phyloP scores from a whole-genome alignment of 2,329 filamentous ascomycete genomes.

The Phialophora macrospora region DNA sequence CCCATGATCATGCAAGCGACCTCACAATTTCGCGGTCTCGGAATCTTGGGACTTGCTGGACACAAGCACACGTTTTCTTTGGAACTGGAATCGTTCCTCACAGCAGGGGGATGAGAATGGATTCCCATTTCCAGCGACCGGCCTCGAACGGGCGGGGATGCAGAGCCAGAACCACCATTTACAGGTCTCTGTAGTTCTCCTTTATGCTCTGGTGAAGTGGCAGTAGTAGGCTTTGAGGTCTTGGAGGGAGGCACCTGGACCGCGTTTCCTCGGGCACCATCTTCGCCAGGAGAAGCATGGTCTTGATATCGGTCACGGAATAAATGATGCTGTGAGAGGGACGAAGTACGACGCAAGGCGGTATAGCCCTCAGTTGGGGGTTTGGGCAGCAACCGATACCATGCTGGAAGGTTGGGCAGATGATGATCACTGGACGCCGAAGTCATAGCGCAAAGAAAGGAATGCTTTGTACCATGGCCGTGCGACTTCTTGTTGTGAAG shows the following conservation, averaged over 20 bases:
- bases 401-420: slow-evolving; percentile 46
- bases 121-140: slow-evolving; percentile 22
- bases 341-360: slow-evolving; percentile 43
- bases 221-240: slow-evolving; percentile 3
- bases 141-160: slow-evolving; percentile 20
- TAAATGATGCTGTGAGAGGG: slow-evolving; percentile 40
- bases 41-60: slow-evolving; percentile 73
- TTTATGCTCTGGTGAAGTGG: slow-evolving; percentile 17
- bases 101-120: slow-evolving; percentile 8
- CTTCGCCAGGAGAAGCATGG: slow-evolving; percentile 17
- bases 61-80: slow-evolving; percentile 64
- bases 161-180: slow-evolving; percentile 18
- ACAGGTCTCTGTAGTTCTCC: slow-evolving; percentile 7
- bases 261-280: slow-evolving; percentile 31
- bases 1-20: slow-evolving; percentile 36
- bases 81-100: slow-evolving; percentile 11
- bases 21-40: slow-evolving; percentile 72
- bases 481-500: slow-evolving; percentile 29
- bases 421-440: slow-evolving; percentile 32
- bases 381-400: slow-evolving; percentile 54
- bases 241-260: slow-evolving; percentile 22
- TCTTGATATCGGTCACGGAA: slow-evolving; percentile 28
- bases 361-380: slow-evolving; percentile 42
- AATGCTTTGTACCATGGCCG: slow-evolving; percentile 35
- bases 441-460: slow-evolving; percentile 41